Conservation (phyloP, 495 filamentous ascomycete genomes). For the Darksidea phi region DNA sequence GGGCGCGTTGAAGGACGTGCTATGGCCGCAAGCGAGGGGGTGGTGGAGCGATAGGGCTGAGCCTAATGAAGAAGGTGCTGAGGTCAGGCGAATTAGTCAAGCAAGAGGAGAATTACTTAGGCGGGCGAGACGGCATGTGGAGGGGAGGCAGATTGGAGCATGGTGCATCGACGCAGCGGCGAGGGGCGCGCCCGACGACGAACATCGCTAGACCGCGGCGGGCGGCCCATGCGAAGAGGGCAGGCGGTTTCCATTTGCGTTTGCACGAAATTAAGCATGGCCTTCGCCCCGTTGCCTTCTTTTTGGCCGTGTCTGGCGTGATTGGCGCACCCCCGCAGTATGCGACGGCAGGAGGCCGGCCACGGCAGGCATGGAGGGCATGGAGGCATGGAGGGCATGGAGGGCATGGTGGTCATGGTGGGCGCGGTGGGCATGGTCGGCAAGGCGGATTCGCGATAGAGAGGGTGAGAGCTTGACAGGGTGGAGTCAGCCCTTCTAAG, state of each 20-base stretch:
- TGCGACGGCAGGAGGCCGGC: not conserved
- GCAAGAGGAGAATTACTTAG: not conserved
- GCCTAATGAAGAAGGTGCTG: not conserved
- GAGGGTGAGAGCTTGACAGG: not conserved
- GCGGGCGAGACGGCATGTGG: no score
- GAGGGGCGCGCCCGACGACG: not conserved
- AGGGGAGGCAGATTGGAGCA: no score
- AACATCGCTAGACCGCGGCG: not conserved
- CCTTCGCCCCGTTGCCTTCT: conserved; percentile 10
- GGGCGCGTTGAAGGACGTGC: not conserved
- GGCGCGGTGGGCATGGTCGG: not conserved
- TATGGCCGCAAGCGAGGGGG: not conserved
- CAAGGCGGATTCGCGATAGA: conserved; percentile 20
- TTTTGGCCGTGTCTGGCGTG: conserved; percentile 3
- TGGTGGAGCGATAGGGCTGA: conserved; percentile 11
- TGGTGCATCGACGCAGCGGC: no score
- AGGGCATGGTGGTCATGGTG: no score
- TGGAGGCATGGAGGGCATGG: not conserved
- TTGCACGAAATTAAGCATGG: conserved; percentile 2
- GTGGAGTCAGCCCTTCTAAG: not conserved
- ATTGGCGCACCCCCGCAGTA: not conserved
- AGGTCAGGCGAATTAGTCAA: conserved; percentile 1
- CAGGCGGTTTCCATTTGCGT: not conserved
- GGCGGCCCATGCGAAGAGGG: not conserved
- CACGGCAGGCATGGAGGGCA: not conserved